Evolutionary conservation across 176 grass and related monocot genomes (phyloP).

Genomic region (Neostapfia colusana): DNA sequence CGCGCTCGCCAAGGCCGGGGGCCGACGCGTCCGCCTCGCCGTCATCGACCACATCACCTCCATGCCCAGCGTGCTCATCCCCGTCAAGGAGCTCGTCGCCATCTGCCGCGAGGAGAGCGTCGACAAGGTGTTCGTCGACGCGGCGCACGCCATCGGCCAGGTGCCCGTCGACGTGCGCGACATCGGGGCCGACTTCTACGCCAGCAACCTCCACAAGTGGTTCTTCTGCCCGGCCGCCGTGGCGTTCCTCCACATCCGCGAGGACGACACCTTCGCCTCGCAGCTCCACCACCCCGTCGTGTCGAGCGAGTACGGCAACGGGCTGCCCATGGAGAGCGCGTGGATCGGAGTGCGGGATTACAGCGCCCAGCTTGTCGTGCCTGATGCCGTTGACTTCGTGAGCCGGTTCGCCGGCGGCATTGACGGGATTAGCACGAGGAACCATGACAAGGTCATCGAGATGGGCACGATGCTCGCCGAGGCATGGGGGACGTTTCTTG

Average conservation of each 20-base stretch:
- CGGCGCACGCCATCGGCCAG: conserved; percentile 79
- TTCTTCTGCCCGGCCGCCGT: conserved; percentile 87
- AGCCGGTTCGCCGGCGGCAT: conserved; percentile 80
- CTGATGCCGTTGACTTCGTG: conserved; percentile 73
- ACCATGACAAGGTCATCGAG: conserved; percentile 82
- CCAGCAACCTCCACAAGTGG: conserved; percentile 98
- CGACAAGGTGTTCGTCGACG: conserved; percentile 86
- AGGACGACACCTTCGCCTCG: conserved; percentile 26
- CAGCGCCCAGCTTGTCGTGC: conserved; percentile 79
- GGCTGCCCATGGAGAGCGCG: conserved; percentile 81
- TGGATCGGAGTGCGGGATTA: conserved; percentile 97
- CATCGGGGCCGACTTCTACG: conserved; percentile 92
- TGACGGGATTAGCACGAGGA: conserved; percentile 64
- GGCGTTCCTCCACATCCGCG: conserved; percentile 72
- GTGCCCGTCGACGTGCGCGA: conserved; percentile 68
- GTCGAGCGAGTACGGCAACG: conserved; percentile 83
- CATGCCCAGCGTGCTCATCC: conserved; percentile 81
- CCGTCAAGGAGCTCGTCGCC: conserved; percentile 72
- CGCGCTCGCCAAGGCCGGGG: conserved; percentile 39
- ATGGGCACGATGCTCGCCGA: conserved; percentile 83
- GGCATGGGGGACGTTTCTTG: conserved; percentile 86
- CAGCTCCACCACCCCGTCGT: conserved; percentile 92
- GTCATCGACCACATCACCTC: conserved; percentile 90
- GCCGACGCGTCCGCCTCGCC: conserved; percentile 58
- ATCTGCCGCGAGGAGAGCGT: conserved; percentile 92